Evolutionary conservation across 768 basidiomycete species (phyloP).

Genomic region (Pleurotus tuber-regium): DNA sequence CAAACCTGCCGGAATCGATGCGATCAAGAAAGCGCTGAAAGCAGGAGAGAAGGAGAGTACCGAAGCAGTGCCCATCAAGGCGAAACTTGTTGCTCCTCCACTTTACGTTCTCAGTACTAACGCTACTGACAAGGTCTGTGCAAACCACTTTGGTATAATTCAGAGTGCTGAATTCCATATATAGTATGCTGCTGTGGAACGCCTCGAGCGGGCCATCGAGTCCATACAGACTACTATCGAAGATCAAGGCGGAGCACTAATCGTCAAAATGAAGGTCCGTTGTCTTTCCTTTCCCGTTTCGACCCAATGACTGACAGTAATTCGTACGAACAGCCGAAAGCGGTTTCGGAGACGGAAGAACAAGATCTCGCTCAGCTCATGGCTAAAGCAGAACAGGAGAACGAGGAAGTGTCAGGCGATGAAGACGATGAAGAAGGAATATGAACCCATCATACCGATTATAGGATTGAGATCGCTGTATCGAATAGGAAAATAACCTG

Average conservation of each 20-base stretch:
- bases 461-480: too few relatives aligned
- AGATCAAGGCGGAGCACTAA: constrained; percentile 77
- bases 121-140: constrained; percentile 86
- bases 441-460: too few relatives aligned
- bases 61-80: constrained; percentile 93
- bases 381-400: constrained; percentile 92
- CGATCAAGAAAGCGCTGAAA: constrained; percentile 88
- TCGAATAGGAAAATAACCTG: too few relatives aligned
- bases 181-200: constrained; percentile 85
- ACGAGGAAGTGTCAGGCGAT: constrained; percentile 94
- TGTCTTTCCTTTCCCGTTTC: not conserved
- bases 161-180: not conserved
- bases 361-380: constrained; percentile 96
- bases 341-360: constrained; percentile 96
- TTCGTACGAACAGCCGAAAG: constrained; percentile 74
- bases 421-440: constrained; percentile 79
- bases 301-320: not conserved
- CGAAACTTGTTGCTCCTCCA: constrained; percentile 94
- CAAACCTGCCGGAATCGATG: constrained; percentile 92
- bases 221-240: constrained; percentile 84
- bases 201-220: constrained; percentile 91
- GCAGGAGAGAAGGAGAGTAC: constrained; percentile 88
- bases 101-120: constrained; percentile 95
- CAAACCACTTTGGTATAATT: not conserved
- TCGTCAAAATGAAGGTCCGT: constrained; percentile 94